phyloP scores from a whole-genome alignment of 2,329 filamentous ascomycete genomes.

The Celoporthe dispersa region DNA sequence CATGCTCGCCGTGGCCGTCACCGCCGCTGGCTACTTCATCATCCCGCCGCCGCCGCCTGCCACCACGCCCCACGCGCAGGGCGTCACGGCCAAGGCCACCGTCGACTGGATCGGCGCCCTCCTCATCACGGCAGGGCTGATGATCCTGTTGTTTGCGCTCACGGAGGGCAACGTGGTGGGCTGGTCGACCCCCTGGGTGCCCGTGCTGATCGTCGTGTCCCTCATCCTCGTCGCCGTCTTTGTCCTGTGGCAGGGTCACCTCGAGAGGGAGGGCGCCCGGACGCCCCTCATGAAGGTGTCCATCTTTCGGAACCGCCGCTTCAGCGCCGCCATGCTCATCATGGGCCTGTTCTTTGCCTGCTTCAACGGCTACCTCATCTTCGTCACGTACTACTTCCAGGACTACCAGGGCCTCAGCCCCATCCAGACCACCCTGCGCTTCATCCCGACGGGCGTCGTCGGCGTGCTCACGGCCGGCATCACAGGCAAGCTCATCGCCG shows the following conservation, averaged over 20 bases:
- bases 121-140: constrained; percentile 64
- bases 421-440: constrained; percentile 70
- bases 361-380: constrained; percentile 72
- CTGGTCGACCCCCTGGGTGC: constrained; percentile 67
- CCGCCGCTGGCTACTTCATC: constrained; percentile 60
- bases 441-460: constrained; percentile 66
- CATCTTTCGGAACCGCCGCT: constrained; percentile 62
- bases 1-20: constrained; percentile 61
- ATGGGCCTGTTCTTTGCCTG: constrained; percentile 69
- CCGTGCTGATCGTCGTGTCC: constrained; percentile 61
- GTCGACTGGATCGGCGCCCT: constrained; percentile 71
- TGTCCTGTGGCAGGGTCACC: constrained; percentile 63
- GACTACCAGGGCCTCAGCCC: constrained; percentile 65
- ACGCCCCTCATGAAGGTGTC: constrained; percentile 70
- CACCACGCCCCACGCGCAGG: constrained; percentile 36
- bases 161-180: constrained; percentile 73
- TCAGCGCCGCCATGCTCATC: constrained; percentile 66
- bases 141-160: constrained; percentile 68
- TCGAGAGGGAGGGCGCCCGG: constrained; percentile 55
- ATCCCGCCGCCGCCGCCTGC: constrained; percentile 62
- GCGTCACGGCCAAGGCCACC: constrained; percentile 44
- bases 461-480: constrained; percentile 62
- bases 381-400: constrained; percentile 73
- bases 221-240: constrained; percentile 61
- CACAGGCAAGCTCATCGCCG: constrained; percentile 59